Evolutionary conservation across 805 yeast genomes (phyloP), one percentile per base, ranked within the genome.

Genomic region (Kodamaea fukazawae): DNA sequence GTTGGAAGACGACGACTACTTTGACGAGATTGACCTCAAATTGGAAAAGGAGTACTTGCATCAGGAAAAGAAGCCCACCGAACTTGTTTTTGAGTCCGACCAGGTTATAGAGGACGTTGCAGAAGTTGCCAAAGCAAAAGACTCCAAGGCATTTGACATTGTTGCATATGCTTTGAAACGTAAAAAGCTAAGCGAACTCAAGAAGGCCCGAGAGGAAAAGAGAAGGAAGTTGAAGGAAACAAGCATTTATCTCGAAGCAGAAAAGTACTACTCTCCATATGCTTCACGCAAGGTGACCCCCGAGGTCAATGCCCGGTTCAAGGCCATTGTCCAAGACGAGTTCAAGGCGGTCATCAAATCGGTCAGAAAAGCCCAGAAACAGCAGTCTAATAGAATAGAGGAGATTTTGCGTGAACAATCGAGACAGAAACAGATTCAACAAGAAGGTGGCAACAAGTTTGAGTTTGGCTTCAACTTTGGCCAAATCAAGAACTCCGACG

Each of bases 131-230:
- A 10, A 41, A 38, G 28, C 30, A 18, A 27, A 20, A 9, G 30
- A 32, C 22, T 30, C 32, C 10, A 53, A 51, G 23, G 16, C 41
- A 10, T 76, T 82, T 45, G 82, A 83, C 58, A 68, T 85, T 29
- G 76, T 70, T 10, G 77, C 64, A 29, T 81, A 79, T 54, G 81
- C 87, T 0, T 58, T 65, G 15, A 70, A 69, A 28, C 63, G 87
- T 38, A 46, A 69, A 12, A 56, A 52, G 7, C 57, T 76, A 3
- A 50, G 58, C 45, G 65, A 54, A 22, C 28, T 36, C 16, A 31
- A 26, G 4, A 32, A 14, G 37, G 58, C 54, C 46, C 43, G 50
- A 14, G 69, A 53, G 41, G 41, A 51, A 15, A 37, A 43, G 3
- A 54, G 51, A 32, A 42, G 53, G n/a, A 34, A 44, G 11, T 41